phyloP scores from a whole-genome alignment of 2,329 filamentous ascomycete genomes.

The Leptographium lundbergii region DNA sequence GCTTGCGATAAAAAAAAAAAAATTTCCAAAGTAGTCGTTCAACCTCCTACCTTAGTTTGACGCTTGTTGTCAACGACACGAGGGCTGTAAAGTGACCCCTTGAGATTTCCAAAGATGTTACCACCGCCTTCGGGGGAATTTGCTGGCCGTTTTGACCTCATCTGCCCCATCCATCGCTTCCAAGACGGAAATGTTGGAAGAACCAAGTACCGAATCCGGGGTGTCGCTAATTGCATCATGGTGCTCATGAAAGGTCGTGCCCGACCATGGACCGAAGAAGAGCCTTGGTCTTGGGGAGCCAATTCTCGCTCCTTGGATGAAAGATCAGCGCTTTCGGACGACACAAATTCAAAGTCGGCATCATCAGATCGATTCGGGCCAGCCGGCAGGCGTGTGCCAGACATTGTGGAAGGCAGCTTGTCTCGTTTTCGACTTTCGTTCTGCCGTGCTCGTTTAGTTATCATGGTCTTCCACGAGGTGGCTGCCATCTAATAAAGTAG shows the following conservation, averaged over 20 bases:
- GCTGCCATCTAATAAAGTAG: too few relatives aligned
- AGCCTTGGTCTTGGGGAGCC: too few relatives aligned
- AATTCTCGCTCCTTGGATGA: background rate
- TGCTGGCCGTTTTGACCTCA: background rate
- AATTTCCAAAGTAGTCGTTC: too few relatives aligned
- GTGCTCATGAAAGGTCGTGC: background rate
- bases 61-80: background rate
- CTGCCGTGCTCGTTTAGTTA: too few relatives aligned
- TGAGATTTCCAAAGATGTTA: background rate
- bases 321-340: background rate
- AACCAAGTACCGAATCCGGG: background rate
- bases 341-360: background rate
- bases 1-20: too few relatives aligned
- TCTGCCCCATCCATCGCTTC: background rate
- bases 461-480: too few relatives aligned
- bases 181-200: background rate
- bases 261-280: background rate
- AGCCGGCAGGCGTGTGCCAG: background rate
- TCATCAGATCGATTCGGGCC: background rate
- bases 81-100: background rate
- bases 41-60: background rate
- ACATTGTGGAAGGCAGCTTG: background rate
- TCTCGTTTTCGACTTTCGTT: too few relatives aligned
- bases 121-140: background rate
- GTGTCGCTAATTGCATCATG: background rate